phyloP scores from a whole-genome alignment of 306 rosid species.

The Albizia julibrissin region DNA sequence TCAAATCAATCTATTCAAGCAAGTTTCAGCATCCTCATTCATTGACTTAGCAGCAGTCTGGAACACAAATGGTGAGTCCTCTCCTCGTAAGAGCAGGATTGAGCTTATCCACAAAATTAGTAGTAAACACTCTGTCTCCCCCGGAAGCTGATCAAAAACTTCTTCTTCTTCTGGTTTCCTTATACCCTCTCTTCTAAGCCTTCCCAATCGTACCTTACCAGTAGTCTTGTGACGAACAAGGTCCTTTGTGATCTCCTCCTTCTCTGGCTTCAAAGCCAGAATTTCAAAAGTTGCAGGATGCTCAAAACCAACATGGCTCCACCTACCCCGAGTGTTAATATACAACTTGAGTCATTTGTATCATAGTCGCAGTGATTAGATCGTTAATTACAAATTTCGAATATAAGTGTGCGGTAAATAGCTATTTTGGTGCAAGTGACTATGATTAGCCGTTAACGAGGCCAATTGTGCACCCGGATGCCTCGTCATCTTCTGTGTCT shows the following conservation, averaged over 20 bases:
- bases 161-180: conserved; percentile 33
- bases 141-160: conserved; percentile 74
- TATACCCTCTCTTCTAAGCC: conserved; percentile 63
- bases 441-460: no score
- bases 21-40: conserved; percentile 31
- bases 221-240: conserved; percentile 36
- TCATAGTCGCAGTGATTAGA: no score
- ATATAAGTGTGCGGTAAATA: no score
- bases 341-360: conserved; percentile 35
- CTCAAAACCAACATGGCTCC: conserved; percentile 52
- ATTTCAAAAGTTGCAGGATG: conserved; percentile 54
- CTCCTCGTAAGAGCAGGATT: conserved; percentile 65
- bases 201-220: conserved; percentile 54
- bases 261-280: conserved; percentile 40
- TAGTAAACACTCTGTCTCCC: conserved; percentile 62
- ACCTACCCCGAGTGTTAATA: conserved; percentile 20
- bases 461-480: no score
- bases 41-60: conserved; percentile 53
- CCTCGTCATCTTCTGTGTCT: no score
- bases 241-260: conserved; percentile 46
- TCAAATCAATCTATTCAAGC: conserved; percentile 21
- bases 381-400: no score
- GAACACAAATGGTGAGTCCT: conserved; percentile 51
- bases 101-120: conserved; percentile 62
- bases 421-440: no score